These are phyloP conservation scores for Monosporascus sp. DNA, from an alignment of 2,329 filamentous ascomycete species.

Conservation along the genomic window DNA sequence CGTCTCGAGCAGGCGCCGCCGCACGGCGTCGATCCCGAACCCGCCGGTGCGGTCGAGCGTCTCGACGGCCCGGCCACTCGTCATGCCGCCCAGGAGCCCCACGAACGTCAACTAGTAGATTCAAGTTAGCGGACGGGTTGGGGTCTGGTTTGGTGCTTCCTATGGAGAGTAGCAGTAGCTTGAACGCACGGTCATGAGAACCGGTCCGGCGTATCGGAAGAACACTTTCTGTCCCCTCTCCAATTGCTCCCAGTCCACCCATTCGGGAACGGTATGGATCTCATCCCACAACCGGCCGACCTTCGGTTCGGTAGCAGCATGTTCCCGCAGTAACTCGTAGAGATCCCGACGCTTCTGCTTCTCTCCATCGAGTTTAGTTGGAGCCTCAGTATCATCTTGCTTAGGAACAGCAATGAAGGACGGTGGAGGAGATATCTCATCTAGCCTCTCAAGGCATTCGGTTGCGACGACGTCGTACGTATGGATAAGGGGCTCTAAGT, in stretches of 20 bases:
- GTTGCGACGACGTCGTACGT: constrained; percentile 66
- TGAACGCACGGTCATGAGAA: constrained; percentile 48
- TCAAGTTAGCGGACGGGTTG: too few relatives aligned
- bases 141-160: too few relatives aligned
- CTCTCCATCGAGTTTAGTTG: constrained; percentile 18
- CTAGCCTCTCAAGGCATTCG: constrained; percentile 58
- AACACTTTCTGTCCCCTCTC: constrained; percentile 69
- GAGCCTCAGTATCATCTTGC: constrained; percentile 14
- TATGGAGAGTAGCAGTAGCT: too few relatives aligned
- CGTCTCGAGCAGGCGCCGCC: constrained; percentile 60
- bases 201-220: constrained; percentile 67
- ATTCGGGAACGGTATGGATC: constrained; percentile 61
- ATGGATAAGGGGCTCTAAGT: constrained; percentile 55
- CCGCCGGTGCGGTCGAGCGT: constrained; percentile 69
- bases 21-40: constrained; percentile 62
- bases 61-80: constrained; percentile 66
- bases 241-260: constrained; percentile 76
- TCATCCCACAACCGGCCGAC: constrained; percentile 57
- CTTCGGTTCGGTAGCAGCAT: constrained; percentile 51
- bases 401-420: constrained; percentile 3
- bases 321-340: constrained; percentile 55
- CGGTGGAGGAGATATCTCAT: constrained; percentile 50
- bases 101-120: constrained; percentile 45
- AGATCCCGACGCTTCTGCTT: constrained; percentile 46
- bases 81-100: constrained; percentile 61